Base-by-base conservation (phyloP, 2,329 filamentous ascomycete species). In the Pleurostoma richardsiae region DNA sequence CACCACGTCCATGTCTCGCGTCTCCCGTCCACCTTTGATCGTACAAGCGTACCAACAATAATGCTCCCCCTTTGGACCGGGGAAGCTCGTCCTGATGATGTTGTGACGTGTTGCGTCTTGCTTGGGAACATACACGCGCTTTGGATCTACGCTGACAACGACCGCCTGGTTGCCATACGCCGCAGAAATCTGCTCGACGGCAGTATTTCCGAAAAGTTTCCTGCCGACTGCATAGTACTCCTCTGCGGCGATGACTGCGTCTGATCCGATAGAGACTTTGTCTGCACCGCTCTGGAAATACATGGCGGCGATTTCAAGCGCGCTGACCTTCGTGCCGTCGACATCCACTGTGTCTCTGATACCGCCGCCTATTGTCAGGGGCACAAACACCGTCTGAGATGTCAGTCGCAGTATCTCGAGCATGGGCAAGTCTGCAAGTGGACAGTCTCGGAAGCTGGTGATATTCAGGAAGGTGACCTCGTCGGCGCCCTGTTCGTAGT, bases 381-480 rank as follows among this genome's bases (percentile, higher is more conserved):
- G 94, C 3, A 99, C 94, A 62, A 99, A 99, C 40, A 97, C 92
- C 1, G 90, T 92, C 62, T 90, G 81, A 7, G 91, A 94, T 1
- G 92, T 90, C 54, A 82, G 81, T 42, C 90, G 82, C 42, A 99
- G 74, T 46, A 99, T 85, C 70, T 99, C 92, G 44, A 99, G 82
- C 94, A 99, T 99, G 6, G 94, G 94, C 4, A 91, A 74, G 69
- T 99, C 94, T 54, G 85, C 88, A 10, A 97, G 70, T 6, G 94
- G 94, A 54, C 90, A 95, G 72, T 97, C 94, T 52, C 94, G 85
- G 79, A 99, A 99, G 26, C 87, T 94, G 2, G 92, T 99, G 62
- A 99, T 99, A 76, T 99, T 99, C 56, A 99, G 78, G 68, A 99
- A 99, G 1, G 92, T 96, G 47, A 99, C 81, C 69, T 99, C 94